Percentiles rank a stretch among this genome's conserved stretches.
Evolutionary conservation across 2,329 filamentous ascomycete species (phyloP).

Genomic region (Neophaeococcomyces aloes): DNA sequence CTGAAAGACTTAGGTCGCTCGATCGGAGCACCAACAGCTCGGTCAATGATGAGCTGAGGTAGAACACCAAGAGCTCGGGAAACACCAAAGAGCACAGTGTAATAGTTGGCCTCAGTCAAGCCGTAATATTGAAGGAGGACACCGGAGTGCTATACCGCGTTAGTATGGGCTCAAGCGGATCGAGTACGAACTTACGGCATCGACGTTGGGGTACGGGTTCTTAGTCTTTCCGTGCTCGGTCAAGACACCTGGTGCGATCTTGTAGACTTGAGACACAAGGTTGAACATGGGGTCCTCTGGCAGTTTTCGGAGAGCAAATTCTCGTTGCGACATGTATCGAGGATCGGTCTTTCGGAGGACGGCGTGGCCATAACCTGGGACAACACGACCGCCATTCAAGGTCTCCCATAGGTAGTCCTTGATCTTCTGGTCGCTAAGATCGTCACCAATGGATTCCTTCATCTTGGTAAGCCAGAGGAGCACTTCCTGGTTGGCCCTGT

Average conservation of each 20-base stretch:
- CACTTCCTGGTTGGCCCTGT: constrained; percentile 90
- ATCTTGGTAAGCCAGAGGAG: constrained; percentile 98
- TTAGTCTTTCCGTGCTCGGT: constrained; percentile 99
- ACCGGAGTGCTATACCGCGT: constrained; percentile 62
- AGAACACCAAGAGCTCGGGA: constrained; percentile 96
- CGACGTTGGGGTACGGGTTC: constrained; percentile 98
- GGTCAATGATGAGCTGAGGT: constrained; percentile 98
- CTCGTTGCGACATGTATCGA: constrained; percentile 95
- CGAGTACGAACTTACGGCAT: constrained; percentile 50
- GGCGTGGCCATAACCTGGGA: constrained; percentile 96
- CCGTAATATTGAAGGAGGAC: constrained; percentile 99
- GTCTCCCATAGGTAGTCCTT: constrained; percentile 98
- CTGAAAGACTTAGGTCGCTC: constrained; percentile 99
- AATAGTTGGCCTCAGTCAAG: constrained; percentile 97
- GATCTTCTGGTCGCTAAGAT: constrained; percentile 92
- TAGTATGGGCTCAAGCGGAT: constrained; percentile 9
- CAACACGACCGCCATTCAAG: constrained; percentile 87
- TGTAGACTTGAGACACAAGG: constrained; percentile 99
- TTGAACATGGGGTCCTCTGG: constrained; percentile 99
- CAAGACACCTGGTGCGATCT: constrained; percentile 94
- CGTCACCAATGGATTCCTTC: constrained; percentile 89
- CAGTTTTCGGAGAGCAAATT: constrained; percentile 88
- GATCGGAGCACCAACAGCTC: constrained; percentile 89
- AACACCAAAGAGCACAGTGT: constrained; percentile 99
- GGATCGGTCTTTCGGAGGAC: constrained; percentile 99